These are phyloP conservation scores for Athelia psychrophila DNA, from an alignment of 1,284 basidiomycete species.

Conservation along the genomic window DNA sequence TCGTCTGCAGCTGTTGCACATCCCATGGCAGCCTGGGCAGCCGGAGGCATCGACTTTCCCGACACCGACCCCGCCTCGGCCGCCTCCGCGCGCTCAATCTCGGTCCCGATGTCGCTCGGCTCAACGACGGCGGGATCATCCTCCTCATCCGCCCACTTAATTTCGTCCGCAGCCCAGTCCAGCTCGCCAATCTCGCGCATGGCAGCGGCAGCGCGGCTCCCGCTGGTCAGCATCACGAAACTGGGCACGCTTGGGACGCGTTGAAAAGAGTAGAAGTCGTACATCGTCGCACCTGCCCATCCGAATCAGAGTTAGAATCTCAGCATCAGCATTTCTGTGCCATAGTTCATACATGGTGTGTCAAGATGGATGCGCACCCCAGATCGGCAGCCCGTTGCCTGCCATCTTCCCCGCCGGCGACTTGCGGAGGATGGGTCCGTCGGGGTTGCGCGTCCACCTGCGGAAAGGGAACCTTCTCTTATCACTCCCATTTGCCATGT, in stretches of 20 bases:
- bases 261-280: conserved; percentile 10
- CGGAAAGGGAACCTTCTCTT: conserved; percentile 11
- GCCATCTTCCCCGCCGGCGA: conserved; percentile 2
- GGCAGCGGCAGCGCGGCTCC: conserved; percentile 8
- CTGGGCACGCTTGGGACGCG: conserved; percentile 2
- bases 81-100: not conserved
- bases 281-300: conserved; percentile 7
- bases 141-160: conserved; percentile 11
- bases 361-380: conserved; percentile 1
- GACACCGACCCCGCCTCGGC: conserved; percentile 3
- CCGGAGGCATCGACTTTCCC: not conserved
- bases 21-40: not conserved
- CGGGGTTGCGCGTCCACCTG: conserved; percentile 13
- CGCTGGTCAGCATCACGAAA: conserved; percentile 2
- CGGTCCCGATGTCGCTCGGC: conserved; percentile 4
- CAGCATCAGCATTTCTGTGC: no score
- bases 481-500: conserved; percentile 31
- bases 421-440: conserved; percentile 6
- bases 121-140: conserved; percentile 4
- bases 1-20: no score
- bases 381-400: conserved; percentile 2
- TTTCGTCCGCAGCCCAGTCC: conserved; percentile 7
- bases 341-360: not conserved
- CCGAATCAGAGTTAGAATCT: not conserved
- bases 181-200: conserved; percentile 9